These are phyloP conservation scores for Chrysoporthe deuterocubensis DNA, from an alignment of 2,329 filamentous ascomycete species.

Conservation along the genomic window DNA sequence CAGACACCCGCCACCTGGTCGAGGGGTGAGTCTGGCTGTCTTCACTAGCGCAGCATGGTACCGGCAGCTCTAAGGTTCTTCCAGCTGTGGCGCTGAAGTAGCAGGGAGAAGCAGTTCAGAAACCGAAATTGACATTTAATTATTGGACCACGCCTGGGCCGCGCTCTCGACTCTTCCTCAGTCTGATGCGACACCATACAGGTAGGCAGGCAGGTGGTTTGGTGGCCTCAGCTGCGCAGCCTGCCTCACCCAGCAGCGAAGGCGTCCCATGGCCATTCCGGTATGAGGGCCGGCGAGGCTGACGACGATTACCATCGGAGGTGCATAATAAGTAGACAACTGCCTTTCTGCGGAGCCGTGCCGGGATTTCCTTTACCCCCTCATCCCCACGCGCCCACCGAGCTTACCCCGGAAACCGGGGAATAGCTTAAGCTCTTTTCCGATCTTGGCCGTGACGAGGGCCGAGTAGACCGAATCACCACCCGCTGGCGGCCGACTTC, in stretches of 20 bases:
- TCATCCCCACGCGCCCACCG: neutral
- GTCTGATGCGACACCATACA: no score
- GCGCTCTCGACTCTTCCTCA: neutral
- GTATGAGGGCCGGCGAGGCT: neutral
- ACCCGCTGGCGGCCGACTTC: neutral
- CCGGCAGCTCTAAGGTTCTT: neutral
- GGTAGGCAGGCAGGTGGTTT: no score
- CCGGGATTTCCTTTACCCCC: slow-evolving; percentile 17
- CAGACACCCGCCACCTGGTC: neutral
- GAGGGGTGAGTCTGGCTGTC: neutral
- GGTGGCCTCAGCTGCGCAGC: no score
- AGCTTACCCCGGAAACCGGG: slow-evolving; percentile 13
- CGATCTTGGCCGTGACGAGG: slow-evolving; percentile 1
- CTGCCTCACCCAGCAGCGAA: neutral
- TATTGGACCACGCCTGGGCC: neutral
- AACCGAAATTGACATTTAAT: neutral
- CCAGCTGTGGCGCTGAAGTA: neutral
- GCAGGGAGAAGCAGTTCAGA: neutral
- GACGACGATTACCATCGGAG: neutral
- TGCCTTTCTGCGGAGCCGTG: neutral
- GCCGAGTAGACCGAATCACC: neutral
- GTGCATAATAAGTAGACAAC: neutral
- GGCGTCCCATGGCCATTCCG: neutral
- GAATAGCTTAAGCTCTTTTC: slow-evolving; percentile 20
- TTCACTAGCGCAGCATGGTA: neutral